Base-by-base conservation (phyloP, 225 moss, liverwort and hornwort species). In the Physcomitrellopsis africana region DNA sequence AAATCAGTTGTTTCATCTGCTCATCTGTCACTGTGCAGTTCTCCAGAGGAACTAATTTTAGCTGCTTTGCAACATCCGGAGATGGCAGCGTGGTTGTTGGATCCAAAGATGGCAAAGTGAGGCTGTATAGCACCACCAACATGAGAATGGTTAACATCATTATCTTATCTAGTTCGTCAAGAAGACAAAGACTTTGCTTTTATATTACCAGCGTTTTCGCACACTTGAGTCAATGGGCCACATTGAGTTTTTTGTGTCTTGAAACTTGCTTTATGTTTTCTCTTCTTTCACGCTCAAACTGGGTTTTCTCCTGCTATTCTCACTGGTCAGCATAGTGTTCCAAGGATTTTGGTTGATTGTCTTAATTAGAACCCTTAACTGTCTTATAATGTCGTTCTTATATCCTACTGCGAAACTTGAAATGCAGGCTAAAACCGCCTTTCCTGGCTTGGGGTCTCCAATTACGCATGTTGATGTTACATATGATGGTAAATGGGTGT, bases 381-480 rank as follows among this genome's bases (percentile, higher is more conserved):
- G 4, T 7, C 32, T 37, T 4, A 7, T 37, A 37, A 37, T 0
- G 5, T 37, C 32, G 32, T 7, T 37, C 32, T 37, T 5, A 37
- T 7, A 37, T 37, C 7, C 5, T 16, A 58, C 15, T 19, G 47
- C 32, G 32, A n/a, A 68, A 9, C 32, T 32, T 68, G 53, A 58
- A 43, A 12, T 32, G 17, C 84, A 85, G 77, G 91, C 91, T 9
- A 91, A 91, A 79, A 91, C 91, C 17, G 91, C 77, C 9, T 91
- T 91, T 67, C 91, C 91, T 3, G 91, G 91, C 14, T 68, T 91
- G 53, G 91, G 91, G 12, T 79, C 86, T 11, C 89, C 91, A 1
- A 89, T 91, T 15, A 91, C 91, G 0, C 86, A 91, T 72, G 89
- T 91, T 0, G 91, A 91, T 63, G 91, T 91, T 16, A 91, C 91